Evolutionary conservation across 1,284 basidiomycete genomes (phyloP).

Genomic region (Schizophyllum amplum): DNA sequence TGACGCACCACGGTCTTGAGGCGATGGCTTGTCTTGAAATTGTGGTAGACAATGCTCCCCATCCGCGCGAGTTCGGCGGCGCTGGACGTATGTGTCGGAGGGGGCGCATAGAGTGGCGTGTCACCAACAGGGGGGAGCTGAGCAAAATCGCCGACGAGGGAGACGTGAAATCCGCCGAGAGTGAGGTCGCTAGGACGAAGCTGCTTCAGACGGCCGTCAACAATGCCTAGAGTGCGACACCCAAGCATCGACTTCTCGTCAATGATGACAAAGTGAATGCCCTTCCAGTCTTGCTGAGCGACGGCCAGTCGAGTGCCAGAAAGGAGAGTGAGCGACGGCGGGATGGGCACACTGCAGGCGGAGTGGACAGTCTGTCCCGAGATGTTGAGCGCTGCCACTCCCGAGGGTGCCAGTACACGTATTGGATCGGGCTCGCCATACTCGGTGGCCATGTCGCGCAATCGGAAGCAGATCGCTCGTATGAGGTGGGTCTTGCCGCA

Average conservation of each 20-base stretch:
- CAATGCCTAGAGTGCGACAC: conserved; percentile 2
- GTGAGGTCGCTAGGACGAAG: conserved; percentile 5
- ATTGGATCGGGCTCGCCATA: not conserved
- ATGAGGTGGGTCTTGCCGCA: conserved; percentile 7
- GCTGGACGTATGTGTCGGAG: not conserved
- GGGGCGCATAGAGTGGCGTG: conserved; percentile 11
- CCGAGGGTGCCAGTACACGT: not conserved
- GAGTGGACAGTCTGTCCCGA: conserved; percentile 3
- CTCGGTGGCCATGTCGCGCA: not conserved
- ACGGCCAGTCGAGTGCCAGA: conserved; percentile 1
- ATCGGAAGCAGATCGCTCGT: not conserved
- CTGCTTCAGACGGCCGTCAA: conserved; percentile 10
- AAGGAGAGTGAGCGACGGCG: not conserved
- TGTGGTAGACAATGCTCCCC: too few species aligned
- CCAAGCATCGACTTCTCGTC: conserved; percentile 19
- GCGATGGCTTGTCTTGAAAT: not conserved
- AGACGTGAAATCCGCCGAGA: conserved; percentile 9
- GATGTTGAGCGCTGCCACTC: not conserved
- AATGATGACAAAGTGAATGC: conserved; percentile 12
- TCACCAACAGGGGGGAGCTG: conserved; percentile 16
- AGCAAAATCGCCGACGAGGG: conserved; percentile 14
- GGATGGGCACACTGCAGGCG: conserved; percentile 2
- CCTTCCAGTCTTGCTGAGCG: conserved; percentile 7
- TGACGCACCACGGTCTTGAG: not conserved
- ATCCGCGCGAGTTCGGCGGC: not conserved